phyloP scores from a whole-genome alignment of 129 eudicot genomes.

The Pittosporum tobira region DNA sequence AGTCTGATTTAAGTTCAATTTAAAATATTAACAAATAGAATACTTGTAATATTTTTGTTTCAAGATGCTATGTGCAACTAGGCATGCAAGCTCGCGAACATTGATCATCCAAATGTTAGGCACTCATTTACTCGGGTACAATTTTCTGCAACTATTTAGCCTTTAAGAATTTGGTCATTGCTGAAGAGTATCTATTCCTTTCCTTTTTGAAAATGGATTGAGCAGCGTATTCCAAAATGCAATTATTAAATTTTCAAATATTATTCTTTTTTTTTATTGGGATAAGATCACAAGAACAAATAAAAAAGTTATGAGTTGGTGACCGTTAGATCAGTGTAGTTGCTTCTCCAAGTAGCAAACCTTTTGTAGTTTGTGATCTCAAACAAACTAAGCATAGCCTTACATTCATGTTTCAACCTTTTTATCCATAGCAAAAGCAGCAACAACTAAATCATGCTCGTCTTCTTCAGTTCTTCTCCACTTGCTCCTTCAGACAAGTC shows the following conservation, averaged over 20 bases:
- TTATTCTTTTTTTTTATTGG: no score
- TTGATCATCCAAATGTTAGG: slow-evolving; percentile 7
- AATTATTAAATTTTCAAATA: neutral
- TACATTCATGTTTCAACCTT: slow-evolving; percentile 5
- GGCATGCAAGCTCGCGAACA: no score
- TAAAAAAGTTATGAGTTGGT: neutral
- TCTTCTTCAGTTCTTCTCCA: no score
- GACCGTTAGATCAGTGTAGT: neutral
- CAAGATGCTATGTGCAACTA: no score
- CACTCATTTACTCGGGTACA: slow-evolving; percentile 1
- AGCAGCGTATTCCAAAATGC: neutral
- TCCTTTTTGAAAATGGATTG: neutral
- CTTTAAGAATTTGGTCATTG: no score
- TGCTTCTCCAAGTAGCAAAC: slow-evolving; percentile 8
- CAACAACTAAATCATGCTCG: slow-evolving; percentile 12
- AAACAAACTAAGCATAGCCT: slow-evolving; percentile 6
- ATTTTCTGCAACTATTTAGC: no score
- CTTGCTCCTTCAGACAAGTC: slow-evolving; percentile 7
- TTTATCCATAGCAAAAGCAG: neutral
- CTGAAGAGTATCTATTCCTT: neutral
- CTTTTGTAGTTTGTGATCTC: neutral
- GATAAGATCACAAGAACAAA: neutral
- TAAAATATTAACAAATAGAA: no score
- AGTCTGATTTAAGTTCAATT: no score
- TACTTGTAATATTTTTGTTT: no score